Conservation (phyloP, 169 alveolate species). For the Plasmodium relictum region DNA sequence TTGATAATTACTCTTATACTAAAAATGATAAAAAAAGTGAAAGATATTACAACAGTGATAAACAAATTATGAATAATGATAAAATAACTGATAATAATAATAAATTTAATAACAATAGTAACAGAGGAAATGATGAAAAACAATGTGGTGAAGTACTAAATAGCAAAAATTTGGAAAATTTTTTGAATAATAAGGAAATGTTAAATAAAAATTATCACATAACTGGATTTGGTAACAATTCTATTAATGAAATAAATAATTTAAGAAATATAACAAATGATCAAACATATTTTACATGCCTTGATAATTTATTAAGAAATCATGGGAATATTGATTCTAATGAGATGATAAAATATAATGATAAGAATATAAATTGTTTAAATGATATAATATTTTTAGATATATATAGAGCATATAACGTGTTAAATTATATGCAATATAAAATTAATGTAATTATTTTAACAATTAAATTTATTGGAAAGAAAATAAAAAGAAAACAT, state of each 20-base stretch:
- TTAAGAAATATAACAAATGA: conserved; percentile 68
- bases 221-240: conserved; percentile 54
- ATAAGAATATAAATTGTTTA: conserved; percentile 73
- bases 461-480: conserved; percentile 79
- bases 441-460: conserved; percentile 59
- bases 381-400: conserved; percentile 75
- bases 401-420: conserved; percentile 77
- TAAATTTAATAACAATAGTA: not conserved
- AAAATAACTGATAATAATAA: not conserved
- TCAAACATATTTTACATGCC: conserved; percentile 70
- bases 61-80: not conserved
- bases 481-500: conserved; percentile 82
- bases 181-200: conserved; percentile 51
- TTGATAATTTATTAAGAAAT: conserved; percentile 75
- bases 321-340: conserved; percentile 78
- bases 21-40: not conserved
- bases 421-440: conserved; percentile 77
- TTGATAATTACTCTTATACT: conserved; percentile 5
- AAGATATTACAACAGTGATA: not conserved
- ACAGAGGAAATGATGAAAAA: not conserved
- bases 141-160: not conserved
- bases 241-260: conserved; percentile 52
- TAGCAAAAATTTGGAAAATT: conserved; percentile 57
- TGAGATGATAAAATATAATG: conserved; percentile 77
- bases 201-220: conserved; percentile 24